phyloP scores from a whole-genome alignment of 2,329 filamentous ascomycete species.

The Aspergillus spinulosporus region DNA sequence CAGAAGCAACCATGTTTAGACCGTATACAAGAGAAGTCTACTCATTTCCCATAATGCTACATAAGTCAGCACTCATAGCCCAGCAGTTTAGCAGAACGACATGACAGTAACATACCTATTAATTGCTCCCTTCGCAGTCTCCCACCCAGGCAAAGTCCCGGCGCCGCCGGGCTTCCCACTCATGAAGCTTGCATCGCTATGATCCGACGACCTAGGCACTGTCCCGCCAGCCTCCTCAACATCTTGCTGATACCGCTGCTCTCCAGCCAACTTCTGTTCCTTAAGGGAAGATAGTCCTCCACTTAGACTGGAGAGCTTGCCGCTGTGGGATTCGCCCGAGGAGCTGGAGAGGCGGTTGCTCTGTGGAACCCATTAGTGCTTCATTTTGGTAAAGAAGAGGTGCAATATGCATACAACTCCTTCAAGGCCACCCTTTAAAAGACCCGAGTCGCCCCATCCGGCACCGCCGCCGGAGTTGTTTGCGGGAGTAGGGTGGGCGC shows the following conservation, averaged over 20 bases:
- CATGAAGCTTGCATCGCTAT: background rate
- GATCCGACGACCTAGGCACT: background rate
- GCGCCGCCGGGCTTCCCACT: conserved; percentile 2
- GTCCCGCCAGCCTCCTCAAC: background rate
- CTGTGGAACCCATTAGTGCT: background rate
- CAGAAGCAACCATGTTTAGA: too few species aligned
- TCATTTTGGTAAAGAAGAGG: too few species aligned
- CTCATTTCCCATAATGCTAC: conserved; percentile 1
- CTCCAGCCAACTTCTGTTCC: background rate
- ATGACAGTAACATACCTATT: background rate
- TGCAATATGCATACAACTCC: background rate
- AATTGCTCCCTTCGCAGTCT: conserved; percentile 8
- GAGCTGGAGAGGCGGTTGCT: conserved; percentile 2
- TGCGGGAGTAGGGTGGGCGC: conserved; percentile 31
- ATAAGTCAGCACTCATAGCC: background rate
- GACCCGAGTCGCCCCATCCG: conserved; percentile 26
- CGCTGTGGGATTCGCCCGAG: background rate
- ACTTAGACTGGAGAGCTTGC: background rate
- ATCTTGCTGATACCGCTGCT: background rate
- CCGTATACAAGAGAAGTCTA: background rate
- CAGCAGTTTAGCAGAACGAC: background rate
- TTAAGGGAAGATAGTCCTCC: background rate
- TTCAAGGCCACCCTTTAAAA: conserved; percentile 24
- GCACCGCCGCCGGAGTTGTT: conserved; percentile 29
- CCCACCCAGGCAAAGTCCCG: conserved; percentile 9